A percentile compares a stretch with the other conserved stretches of the same genome.
These are phyloP conservation scores for Malania oleifera DNA, from an alignment of 164 flowering plant genomes.

Conservation along the genomic window DNA sequence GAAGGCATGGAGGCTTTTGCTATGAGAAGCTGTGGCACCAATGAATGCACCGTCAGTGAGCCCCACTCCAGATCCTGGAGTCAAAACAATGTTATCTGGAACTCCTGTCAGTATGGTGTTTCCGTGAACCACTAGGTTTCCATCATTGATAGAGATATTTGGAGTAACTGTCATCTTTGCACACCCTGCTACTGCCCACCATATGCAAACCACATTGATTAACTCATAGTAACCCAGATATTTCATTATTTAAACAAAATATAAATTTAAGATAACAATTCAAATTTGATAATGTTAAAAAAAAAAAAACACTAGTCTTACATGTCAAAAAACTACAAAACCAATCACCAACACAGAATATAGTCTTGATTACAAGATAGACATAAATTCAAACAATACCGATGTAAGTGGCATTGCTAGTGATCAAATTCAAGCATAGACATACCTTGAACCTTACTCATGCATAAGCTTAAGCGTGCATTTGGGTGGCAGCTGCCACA, in stretches of 20 bases:
- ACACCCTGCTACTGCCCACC: constrained; percentile 2
- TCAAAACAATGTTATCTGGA: constrained; percentile 79
- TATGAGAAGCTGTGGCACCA: constrained; percentile 65
- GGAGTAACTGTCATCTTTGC: constrained; percentile 80
- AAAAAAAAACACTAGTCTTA: no score
- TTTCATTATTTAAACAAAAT: no score
- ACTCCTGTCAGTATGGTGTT: constrained; percentile 80
- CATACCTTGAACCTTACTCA: constrained; percentile 1
- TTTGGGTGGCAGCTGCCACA: constrained; percentile 1
- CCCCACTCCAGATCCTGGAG: constrained; percentile 65
- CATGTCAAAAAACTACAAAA: no score
- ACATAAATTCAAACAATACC: no score
- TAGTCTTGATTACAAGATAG: no score
- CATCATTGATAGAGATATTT: constrained; percentile 61
- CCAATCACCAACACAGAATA: no score
- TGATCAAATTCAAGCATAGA: no score
- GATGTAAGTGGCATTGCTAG: no score
- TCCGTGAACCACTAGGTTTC: constrained; percentile 86
- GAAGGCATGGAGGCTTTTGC: constrained; percentile 81
- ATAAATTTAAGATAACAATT: no score
- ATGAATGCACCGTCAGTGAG: constrained; percentile 70
- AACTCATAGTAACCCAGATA: no score
- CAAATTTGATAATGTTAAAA: no score
- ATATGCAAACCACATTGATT: background rate
- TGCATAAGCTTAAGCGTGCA: background rate